Evolutionary conservation across 176 grass and related monocot species (phyloP), one percentile per base, ranked within the genome.

Genomic region (Paspalum notatum): DNA sequence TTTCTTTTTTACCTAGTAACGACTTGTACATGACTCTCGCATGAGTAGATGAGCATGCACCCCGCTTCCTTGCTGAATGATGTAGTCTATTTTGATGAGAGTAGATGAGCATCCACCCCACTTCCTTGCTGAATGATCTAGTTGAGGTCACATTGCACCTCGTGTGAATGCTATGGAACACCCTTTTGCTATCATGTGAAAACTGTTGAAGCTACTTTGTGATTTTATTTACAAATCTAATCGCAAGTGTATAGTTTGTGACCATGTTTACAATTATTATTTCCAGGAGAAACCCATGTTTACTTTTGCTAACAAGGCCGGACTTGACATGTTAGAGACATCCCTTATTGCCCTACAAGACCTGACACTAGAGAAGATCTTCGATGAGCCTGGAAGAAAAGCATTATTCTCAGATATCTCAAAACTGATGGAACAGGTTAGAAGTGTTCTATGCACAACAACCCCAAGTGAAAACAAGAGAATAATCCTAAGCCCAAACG

Each of bases 321-420:
- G 95, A 1, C 86, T 98, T 57, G 95, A 98, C 79, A 98, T 98
- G 95, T 64, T 98, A 69, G 95, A 98, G 73, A 98, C 95, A 62
- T 95, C 92, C 45, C 81, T 98, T 25, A 60, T 98, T n/a, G 92
- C 90, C 1, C 85, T 98, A 45, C 95, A 98, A 89, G 95, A 95
- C 43, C 89, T 98, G 53, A 87, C 90, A 39, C 80, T 95, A 63
- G 95, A 98, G 71, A 99, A 89, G 80, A 99, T 99, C 43, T 99
- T 99, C 5, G 90, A 99, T 16, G 92, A 95, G 73, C 20, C 79
- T 66, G 90, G 90, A n/a, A 80, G 87, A 12, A 93, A 95, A 90
- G 84, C 87, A n/a, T 56, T 99, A 3, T 84, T 87, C 22, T 80
- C 90, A 0, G 84, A 93, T 59, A 90, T 95, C 64, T 53, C 86